Conservation (phyloP, 371 early-diverging fungal species). For the Lichtheimia ornata region DNA sequence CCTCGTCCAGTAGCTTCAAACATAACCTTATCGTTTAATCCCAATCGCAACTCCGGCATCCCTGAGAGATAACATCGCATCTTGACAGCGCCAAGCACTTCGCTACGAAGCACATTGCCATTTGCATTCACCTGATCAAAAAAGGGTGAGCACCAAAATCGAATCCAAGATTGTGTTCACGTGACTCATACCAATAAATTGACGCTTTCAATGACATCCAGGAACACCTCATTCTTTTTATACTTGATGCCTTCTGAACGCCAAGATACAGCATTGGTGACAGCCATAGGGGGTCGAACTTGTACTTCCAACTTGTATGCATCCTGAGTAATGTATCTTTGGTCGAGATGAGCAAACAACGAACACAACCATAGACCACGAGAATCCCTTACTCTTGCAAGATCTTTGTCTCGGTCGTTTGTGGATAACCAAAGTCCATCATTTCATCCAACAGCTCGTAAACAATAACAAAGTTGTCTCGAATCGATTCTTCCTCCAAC, state of each 20-base stretch:
- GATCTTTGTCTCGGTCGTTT: conserved; percentile 97
- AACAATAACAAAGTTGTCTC: conserved; percentile 91
- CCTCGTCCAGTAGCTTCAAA: conserved; percentile 95
- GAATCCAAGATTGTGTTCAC: neutral
- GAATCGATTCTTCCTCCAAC: conserved; percentile 96
- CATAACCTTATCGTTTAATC: conserved; percentile 97
- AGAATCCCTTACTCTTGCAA: conserved; percentile 76
- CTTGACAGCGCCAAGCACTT: conserved; percentile 94
- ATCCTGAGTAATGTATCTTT: conserved; percentile 95
- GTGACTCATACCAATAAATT: conserved; percentile 80
- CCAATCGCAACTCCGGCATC: conserved; percentile 98
- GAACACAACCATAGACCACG: neutral
- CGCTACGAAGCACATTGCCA: conserved; percentile 94
- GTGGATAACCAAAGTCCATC: conserved; percentile 99
- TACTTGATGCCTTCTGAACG: conserved; percentile 96
- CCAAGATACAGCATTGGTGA: conserved; percentile 98
- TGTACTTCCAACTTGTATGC: conserved; percentile 90
- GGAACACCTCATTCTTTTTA: conserved; percentile 97
- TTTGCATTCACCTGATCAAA: conserved; percentile 73
- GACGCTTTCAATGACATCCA: conserved; percentile 97
- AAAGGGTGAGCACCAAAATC: neutral
- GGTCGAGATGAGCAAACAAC: neutral
- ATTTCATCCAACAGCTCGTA: conserved; percentile 99
- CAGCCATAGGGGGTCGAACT: conserved; percentile 94
- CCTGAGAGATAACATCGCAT: conserved; percentile 97